phyloP scores from a whole-genome alignment of 2,329 filamentous ascomycete genomes.

The Beauveria sp. region DNA sequence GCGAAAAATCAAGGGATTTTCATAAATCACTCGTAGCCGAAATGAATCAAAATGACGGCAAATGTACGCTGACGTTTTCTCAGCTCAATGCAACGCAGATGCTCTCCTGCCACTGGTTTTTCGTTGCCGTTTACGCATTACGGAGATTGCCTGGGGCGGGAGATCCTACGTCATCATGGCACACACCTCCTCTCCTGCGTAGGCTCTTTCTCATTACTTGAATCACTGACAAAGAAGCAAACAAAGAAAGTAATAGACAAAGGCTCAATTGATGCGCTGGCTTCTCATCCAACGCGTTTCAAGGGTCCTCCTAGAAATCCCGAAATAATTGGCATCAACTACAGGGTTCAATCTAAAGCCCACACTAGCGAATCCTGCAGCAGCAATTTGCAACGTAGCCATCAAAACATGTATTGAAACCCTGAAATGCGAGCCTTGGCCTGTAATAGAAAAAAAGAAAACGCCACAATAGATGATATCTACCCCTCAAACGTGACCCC shows the following conservation, averaged over 20 bases:
- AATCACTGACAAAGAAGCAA: background rate
- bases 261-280: background rate
- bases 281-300: background rate
- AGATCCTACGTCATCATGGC: background rate
- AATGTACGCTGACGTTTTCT: background rate
- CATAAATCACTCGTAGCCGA: background rate
- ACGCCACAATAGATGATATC: conserved; percentile 9
- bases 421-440: background rate
- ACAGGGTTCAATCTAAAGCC: background rate
- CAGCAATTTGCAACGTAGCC: conserved; percentile 8
- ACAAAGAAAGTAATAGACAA: background rate
- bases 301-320: background rate
- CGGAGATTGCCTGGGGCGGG: background rate
- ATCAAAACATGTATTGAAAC: background rate
- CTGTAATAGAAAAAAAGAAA: background rate
- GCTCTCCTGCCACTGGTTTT: background rate
- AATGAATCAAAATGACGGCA: conserved; percentile 8
- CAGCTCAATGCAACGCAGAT: background rate
- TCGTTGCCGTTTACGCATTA: background rate
- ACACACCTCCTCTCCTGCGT: background rate
- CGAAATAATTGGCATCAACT: background rate
- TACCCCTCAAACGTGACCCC: background rate
- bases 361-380: background rate
- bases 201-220: background rate
- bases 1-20: background rate